Percentiles rank a stretch among this genome's conserved stretches.
Evolutionary conservation across 495 filamentous ascomycete genomes (phyloP).

Genomic region (Aspergillus indologenus): DNA sequence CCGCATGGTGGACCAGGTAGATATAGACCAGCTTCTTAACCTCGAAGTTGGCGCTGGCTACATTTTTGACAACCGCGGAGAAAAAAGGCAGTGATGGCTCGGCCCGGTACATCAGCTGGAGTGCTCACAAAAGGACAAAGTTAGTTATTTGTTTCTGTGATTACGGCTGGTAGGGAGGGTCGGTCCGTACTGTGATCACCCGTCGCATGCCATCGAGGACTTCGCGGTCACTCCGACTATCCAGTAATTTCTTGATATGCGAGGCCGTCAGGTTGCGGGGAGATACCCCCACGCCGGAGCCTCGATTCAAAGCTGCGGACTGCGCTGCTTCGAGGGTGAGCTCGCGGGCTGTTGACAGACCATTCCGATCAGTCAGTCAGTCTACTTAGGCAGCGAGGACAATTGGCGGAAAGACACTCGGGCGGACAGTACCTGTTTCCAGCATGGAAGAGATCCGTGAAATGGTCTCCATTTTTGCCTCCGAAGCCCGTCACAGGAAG

Average conservation of each 20-base stretch:
- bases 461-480: constrained; percentile 81
- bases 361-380: constrained; percentile 22
- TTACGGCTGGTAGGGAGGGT: background rate
- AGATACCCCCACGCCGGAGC: constrained; percentile 38
- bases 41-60: constrained; percentile 83
- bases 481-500: constrained; percentile 22
- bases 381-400: background rate
- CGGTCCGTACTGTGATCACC: constrained; percentile 72
- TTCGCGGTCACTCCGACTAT: constrained; percentile 90
- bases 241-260: constrained; percentile 90
- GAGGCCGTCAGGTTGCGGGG: constrained; percentile 46
- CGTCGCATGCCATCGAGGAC: constrained; percentile 87
- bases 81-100: constrained; percentile 84
- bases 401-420: background rate
- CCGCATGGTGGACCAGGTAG: constrained; percentile 92
- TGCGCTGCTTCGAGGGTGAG: constrained; percentile 95
- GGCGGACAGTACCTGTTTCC: constrained; percentile 68
- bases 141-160: constrained; percentile 19
- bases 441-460: constrained; percentile 88
- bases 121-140: constrained; percentile 2
- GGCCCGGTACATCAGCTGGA: constrained; percentile 86
- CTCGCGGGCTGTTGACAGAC: constrained; percentile 71
- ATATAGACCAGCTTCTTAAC: constrained; percentile 98
- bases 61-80: constrained; percentile 93
- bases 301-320: constrained; percentile 56